phyloP scores from a whole-genome alignment of 2,329 filamentous ascomycete species.

The Hypoxylon sp. region DNA sequence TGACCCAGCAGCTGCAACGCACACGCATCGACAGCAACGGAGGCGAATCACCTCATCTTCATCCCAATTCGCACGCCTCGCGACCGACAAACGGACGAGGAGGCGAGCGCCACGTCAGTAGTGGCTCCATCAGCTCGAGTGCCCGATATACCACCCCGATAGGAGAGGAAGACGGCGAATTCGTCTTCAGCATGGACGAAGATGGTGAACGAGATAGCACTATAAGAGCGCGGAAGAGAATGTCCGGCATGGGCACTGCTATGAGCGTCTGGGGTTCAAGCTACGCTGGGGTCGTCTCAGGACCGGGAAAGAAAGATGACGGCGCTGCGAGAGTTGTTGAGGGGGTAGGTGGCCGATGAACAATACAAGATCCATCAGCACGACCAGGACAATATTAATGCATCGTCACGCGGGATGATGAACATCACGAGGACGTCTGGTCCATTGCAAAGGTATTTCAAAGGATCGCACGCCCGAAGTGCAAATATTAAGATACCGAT shows the following conservation, averaged over 20 bases:
- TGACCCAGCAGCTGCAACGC: constrained; percentile 74
- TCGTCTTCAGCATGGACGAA: constrained; percentile 77
- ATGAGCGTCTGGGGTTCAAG: constrained; percentile 53
- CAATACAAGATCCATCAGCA: neutral
- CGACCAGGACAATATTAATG: constrained; percentile 23
- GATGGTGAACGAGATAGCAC: constrained; percentile 67
- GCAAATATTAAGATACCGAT: constrained; percentile 23
- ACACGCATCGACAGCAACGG: constrained; percentile 67
- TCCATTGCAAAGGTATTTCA: constrained; percentile 8
- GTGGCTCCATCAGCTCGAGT: constrained; percentile 70
- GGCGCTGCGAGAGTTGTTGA: constrained; percentile 50
- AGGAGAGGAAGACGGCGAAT: constrained; percentile 75
- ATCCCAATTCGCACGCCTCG: constrained; percentile 63
- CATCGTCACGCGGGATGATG: constrained; percentile 18
- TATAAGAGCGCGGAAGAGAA: constrained; percentile 64
- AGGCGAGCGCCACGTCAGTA: constrained; percentile 72
- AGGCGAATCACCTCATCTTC: constrained; percentile 63
- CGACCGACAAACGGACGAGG: constrained; percentile 61
- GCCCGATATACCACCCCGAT: constrained; percentile 75
- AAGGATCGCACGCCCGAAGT: constrained; percentile 16
- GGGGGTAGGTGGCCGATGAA: constrained; percentile 52
- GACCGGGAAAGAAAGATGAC: constrained; percentile 52
- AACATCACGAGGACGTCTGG: constrained; percentile 17
- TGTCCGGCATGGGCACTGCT: constrained; percentile 59
- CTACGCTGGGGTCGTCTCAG: constrained; percentile 54